Evolutionary conservation across 176 grass and related monocot species (phyloP).

Genomic region (Melocanna baccifera): DNA sequence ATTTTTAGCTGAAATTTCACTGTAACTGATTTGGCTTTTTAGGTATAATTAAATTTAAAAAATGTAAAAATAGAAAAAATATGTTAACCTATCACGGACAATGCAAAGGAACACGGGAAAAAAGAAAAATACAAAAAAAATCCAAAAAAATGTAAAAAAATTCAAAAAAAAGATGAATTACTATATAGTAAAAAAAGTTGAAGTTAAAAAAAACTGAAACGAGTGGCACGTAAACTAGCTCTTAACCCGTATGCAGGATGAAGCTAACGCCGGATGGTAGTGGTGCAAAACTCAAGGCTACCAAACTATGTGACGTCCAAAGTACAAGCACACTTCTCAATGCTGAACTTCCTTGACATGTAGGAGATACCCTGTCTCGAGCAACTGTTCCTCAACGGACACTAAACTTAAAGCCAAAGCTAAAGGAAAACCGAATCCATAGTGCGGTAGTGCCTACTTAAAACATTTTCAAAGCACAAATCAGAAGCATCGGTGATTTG

Average conservation of each 20-base stretch:
- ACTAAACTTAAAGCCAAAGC: conserved; percentile 2
- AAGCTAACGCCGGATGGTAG: not conserved
- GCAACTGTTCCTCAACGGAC: not conserved
- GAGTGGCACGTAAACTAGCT: too few species aligned
- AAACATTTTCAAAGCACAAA: not conserved
- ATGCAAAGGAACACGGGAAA: too few species aligned
- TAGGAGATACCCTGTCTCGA: not conserved
- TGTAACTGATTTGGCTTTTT: too few species aligned
- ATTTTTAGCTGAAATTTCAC: too few species aligned
- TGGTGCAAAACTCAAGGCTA: not conserved
- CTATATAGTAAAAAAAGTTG: too few species aligned
- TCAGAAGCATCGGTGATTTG: not conserved
- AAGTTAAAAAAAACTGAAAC: too few species aligned
- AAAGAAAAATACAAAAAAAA: too few species aligned
- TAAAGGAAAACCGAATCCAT: not conserved
- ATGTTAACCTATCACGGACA: too few species aligned
- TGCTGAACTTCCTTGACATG: not conserved
- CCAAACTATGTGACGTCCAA: not conserved
- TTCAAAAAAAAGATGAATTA: too few species aligned
- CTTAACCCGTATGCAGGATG: not conserved
- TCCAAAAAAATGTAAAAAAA: too few species aligned
- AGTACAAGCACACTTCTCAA: not conserved
- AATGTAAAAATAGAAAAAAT: too few species aligned
- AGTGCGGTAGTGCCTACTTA: not conserved
- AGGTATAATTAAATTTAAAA: too few species aligned